Conservation (phyloP, 1,284 basidiomycete genomes). For the Wallemia hederae region DNA sequence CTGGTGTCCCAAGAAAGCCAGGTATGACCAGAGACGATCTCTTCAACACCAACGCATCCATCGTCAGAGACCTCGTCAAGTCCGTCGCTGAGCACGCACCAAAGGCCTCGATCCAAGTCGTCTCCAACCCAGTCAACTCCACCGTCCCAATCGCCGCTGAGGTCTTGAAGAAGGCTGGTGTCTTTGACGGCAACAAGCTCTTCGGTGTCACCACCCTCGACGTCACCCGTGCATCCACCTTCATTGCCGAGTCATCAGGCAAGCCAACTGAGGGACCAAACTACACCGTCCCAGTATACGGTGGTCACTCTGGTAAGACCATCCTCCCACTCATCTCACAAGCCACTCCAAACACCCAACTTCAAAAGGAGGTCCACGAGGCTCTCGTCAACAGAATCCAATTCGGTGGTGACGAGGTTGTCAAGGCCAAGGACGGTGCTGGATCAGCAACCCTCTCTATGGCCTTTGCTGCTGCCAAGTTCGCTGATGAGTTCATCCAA, state of each 20-base stretch:
- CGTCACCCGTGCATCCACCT: conserved; percentile 85
- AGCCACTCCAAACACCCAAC: conserved; percentile 30
- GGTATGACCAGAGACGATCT: conserved; percentile 28
- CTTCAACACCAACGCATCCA: conserved; percentile 64
- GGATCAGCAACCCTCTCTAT: conserved; percentile 66
- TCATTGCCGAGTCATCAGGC: conserved; percentile 35
- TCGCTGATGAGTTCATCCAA: conserved; percentile 44
- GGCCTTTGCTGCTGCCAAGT: conserved; percentile 65
- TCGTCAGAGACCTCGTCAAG: conserved; percentile 71
- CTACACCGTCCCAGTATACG: conserved; percentile 62
- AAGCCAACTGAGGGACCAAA: conserved; percentile 31
- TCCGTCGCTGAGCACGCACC: conserved; percentile 60
- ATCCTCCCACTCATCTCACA: conserved; percentile 92
- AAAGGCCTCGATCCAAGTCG: conserved; percentile 78
- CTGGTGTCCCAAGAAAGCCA: conserved; percentile 87
- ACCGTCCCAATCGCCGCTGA: conserved; percentile 92
- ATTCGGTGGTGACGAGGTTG: conserved; percentile 82
- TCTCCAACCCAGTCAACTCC: conserved; percentile 65
- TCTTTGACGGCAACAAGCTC: conserved; percentile 65
- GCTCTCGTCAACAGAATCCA: conserved; percentile 65
- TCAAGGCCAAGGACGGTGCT: conserved; percentile 67
- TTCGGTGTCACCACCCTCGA: conserved; percentile 97
- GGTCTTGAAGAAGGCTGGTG: conserved; percentile 69
- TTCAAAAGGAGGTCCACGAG: conserved; percentile 23
- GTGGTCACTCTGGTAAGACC: conserved; percentile 57